Base-by-base conservation (phyloP, 1,139 yeast species). In the Wickerhamomyces sp. region DNA sequence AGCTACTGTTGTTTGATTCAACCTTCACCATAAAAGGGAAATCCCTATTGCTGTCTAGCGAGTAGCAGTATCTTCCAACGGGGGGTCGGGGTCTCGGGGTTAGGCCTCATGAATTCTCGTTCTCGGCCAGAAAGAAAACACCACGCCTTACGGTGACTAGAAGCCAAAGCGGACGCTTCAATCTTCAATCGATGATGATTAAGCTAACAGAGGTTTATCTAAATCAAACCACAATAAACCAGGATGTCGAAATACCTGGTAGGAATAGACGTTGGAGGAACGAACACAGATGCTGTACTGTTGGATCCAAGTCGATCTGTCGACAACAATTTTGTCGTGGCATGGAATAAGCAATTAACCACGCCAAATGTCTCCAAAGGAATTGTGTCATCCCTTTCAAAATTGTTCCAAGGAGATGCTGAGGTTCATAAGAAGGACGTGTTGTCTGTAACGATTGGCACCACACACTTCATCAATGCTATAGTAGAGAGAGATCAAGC, bases 241-340 rank as follows among this genome's bases (percentile, higher is more conserved):
- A 23, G 11, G 10, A 50, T 52, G 54, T 18, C 52, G 2, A 42
- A 49, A 11, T 52, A 42, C 30, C 43, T 57, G 15, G 63, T 72
- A 31, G 77, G 76, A 18, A 69, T 72, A 30, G 77, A 72, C 50
- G 76, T 72, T 39, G 76, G 76, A 18, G 77, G 78, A 14, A 73
- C 78, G 31, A 73, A 73, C 56, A 72, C 77, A 3, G 78, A 73
- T 49, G 48, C 73, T 23, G 78, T 73, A 18, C 55, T 73, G 18
- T 44, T 73, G 13, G 69, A 73, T 43, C 72, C 75, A 0, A 37
- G 55, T 6, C 41, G 30, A 46, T 26, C 57, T 54, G 36, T 34
- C 7, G 49, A 57, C 11, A 53, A 46, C 49, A 66, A 42, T 68
- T 72, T 66, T 1, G 69, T 73, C 1, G 31, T 72, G 13, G 58